Conservation (phyloP, 495 filamentous ascomycete species). For the Neurospora intermedia region DNA sequence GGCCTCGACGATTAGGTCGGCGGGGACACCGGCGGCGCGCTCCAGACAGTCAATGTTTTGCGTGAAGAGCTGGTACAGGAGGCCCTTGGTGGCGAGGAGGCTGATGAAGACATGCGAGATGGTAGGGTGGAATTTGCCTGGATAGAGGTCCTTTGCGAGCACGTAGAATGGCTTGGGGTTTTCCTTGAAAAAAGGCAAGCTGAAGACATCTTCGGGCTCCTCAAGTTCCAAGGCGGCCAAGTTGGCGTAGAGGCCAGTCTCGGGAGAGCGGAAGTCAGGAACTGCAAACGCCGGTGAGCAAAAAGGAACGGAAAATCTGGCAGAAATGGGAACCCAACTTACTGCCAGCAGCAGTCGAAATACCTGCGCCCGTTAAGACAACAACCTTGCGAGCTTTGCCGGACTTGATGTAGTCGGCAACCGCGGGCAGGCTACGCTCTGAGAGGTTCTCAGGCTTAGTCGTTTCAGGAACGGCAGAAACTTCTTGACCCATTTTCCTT, state of each 20-base stretch:
- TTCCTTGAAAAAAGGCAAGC: constrained; percentile 72
- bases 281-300: constrained; percentile 18
- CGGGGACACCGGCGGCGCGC: constrained; percentile 73
- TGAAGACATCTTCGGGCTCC: constrained; percentile 69
- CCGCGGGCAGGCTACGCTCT: constrained; percentile 53
- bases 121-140: constrained; percentile 81
- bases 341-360: constrained; percentile 50
- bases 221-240: constrained; percentile 73
- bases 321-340: constrained; percentile 5
- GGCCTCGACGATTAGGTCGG: constrained; percentile 76
- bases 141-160: constrained; percentile 82
- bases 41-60: constrained; percentile 98
- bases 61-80: constrained; percentile 80
- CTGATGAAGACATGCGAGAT: constrained; percentile 77
- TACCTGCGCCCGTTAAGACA: constrained; percentile 64
- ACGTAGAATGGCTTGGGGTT: constrained; percentile 89
- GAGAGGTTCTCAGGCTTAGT: constrained; percentile 53
- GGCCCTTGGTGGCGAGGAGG: constrained; percentile 57
- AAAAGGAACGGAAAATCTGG: not conserved
- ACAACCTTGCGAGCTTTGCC: constrained; percentile 58
- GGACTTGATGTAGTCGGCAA: constrained; percentile 67
- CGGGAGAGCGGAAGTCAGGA: constrained; percentile 67
- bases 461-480: constrained; percentile 49
- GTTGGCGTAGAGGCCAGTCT: constrained; percentile 73
- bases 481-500: constrained; percentile 35